These are phyloP conservation scores for Claviceps sorghi DNA, from an alignment of 2,329 filamentous ascomycete species.

Conservation along the genomic window DNA sequence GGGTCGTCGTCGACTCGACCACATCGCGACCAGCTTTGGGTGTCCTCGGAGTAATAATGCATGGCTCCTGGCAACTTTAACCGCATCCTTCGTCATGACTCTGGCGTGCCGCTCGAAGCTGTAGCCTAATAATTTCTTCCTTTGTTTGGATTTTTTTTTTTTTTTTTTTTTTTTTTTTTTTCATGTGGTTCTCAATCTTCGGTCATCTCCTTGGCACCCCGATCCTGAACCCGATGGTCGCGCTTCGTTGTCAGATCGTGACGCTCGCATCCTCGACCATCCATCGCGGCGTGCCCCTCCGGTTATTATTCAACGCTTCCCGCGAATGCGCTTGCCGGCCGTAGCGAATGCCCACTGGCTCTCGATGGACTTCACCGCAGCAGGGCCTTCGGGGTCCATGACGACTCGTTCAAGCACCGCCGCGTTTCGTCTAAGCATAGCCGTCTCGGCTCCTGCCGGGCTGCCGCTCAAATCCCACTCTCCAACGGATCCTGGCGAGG, in stretches of 20 bases:
- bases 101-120: not conserved
- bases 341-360: not conserved
- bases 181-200: too few relatives aligned
- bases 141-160: not conserved
- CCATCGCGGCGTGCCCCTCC: not conserved
- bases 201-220: not conserved
- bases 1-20: not conserved
- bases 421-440: not conserved
- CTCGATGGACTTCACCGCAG: not conserved
- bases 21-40: not conserved
- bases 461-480: conserved; percentile 6
- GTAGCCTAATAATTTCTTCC: not conserved
- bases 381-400: not conserved
- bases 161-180: not conserved
- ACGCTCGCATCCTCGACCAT: not conserved
- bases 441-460: not conserved
- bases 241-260: not conserved
- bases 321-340: conserved; percentile 3
- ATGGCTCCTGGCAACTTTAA: not conserved
- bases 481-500: conserved; percentile 26
- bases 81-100: not conserved
- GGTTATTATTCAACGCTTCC: not conserved
- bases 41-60: not conserved
- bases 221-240: conserved; percentile 1
- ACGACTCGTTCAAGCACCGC: not conserved